phyloP scores from a whole-genome alignment of 495 filamentous ascomycete genomes.

The Podospora fimiseda region DNA sequence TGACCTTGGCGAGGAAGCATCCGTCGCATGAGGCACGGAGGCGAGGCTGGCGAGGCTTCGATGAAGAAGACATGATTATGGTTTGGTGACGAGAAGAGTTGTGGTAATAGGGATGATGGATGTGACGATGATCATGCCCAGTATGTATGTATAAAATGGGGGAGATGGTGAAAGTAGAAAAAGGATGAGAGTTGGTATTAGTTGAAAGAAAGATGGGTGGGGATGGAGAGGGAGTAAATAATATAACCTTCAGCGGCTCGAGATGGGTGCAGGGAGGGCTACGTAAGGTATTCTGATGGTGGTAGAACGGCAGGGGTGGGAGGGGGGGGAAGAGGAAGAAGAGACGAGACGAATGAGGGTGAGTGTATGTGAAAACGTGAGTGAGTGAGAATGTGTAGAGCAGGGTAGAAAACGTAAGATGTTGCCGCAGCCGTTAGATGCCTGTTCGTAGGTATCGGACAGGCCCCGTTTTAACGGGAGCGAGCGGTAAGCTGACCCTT shows the following conservation, averaged over 20 bases:
- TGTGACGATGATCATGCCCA: constrained; percentile 5
- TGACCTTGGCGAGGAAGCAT: constrained; percentile 51
- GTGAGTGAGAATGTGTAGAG: no score
- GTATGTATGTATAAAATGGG: constrained; percentile 8
- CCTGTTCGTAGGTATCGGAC: constrained; percentile 13
- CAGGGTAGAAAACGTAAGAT: constrained; percentile 10
- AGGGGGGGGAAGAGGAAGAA: constrained; percentile 9
- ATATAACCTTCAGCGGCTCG: constrained; percentile 22
- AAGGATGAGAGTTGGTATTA: neutral
- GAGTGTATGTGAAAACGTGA: no score
- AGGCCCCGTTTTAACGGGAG: constrained; percentile 8
- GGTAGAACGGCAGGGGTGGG: constrained; percentile 11
- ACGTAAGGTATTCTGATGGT: constrained; percentile 13
- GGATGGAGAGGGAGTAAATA: constrained; percentile 14
- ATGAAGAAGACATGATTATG: constrained; percentile 25
- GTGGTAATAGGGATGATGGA: neutral
- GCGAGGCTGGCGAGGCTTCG: constrained; percentile 34
- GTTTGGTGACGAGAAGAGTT: neutral
- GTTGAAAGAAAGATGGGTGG: constrained; percentile 14
- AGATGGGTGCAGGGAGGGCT: constrained; percentile 15
- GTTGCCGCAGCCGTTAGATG: constrained; percentile 19
- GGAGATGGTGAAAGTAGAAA: neutral
- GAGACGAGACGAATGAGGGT: no score
- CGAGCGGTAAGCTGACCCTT: constrained; percentile 18
- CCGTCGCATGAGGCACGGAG: constrained; percentile 49